A percentile compares a stretch with the other conserved stretches of the same genome.
phyloP scores from a whole-genome alignment of 129 eudicot species.

The Flaveria robusta region DNA sequence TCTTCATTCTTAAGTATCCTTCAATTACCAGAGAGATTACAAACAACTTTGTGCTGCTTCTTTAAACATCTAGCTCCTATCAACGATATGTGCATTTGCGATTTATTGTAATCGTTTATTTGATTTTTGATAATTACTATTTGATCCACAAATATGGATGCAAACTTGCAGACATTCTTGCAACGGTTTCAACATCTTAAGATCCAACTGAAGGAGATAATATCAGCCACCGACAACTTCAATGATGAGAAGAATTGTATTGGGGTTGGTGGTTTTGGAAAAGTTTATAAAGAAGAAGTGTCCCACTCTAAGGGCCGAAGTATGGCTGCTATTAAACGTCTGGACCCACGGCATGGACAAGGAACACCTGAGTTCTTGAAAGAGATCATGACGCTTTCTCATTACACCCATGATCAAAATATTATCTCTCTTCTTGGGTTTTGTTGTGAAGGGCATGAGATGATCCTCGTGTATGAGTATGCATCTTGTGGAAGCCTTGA shows the following conservation, averaged over 20 bases:
- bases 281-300: conserved; percentile 16
- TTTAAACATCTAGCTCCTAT: no score
- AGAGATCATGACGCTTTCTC: conserved; percentile 7
- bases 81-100: no score
- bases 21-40: no score
- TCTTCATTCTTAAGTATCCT: no score
- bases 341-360: not conserved
- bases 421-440: conserved; percentile 20
- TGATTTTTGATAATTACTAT: no score
- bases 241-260: not conserved
- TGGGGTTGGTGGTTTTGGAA: conserved; percentile 26
- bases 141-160: not conserved
- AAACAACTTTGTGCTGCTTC: no score
- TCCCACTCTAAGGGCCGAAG: not conserved
- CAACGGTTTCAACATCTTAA: not conserved
- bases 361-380: conserved; percentile 17
- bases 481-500: conserved; percentile 6
- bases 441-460: conserved; percentile 1
- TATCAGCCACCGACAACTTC: conserved; percentile 7
- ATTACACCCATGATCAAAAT: conserved; percentile 20
- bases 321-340: conserved; percentile 21
- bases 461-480: conserved; percentile 1
- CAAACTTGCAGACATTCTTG: not conserved
- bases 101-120: no score
- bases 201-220: conserved; percentile 17